phyloP scores from a whole-genome alignment of 106 monocot genomes.

The Acorus calamus region DNA sequence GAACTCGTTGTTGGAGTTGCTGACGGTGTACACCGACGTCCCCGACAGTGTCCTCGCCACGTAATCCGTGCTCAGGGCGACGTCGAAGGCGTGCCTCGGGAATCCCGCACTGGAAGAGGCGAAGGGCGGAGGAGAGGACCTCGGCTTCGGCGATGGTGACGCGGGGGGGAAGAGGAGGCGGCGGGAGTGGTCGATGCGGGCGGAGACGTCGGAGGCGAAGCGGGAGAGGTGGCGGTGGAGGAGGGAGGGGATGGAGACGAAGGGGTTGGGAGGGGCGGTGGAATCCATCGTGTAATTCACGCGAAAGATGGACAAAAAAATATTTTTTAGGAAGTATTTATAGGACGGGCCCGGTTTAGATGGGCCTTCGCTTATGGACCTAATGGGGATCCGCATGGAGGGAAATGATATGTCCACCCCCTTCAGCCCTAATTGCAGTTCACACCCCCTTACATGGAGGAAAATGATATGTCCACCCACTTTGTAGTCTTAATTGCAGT shows the following conservation, averaged over 20 bases:
- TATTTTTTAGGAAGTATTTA: too few relatives aligned
- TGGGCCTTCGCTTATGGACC: too few relatives aligned
- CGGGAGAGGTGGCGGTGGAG: slow-evolving; percentile 50
- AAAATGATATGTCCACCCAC: too few relatives aligned
- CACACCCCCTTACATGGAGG: too few relatives aligned
- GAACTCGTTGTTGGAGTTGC: slow-evolving; percentile 95
- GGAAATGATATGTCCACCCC: too few relatives aligned
- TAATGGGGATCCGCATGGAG: too few relatives aligned
- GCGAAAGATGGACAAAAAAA: too few relatives aligned
- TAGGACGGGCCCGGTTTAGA: too few relatives aligned
- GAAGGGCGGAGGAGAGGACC: background rate
- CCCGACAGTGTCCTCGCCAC: slow-evolving; percentile 69
- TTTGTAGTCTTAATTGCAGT: too few relatives aligned
- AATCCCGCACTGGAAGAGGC: slow-evolving; percentile 11
- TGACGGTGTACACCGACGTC: slow-evolving; percentile 85
- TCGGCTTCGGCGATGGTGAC: slow-evolving; percentile 5
- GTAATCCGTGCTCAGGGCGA: slow-evolving; percentile 57
- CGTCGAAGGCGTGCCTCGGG: slow-evolving; percentile 36
- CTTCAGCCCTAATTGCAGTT: too few relatives aligned
- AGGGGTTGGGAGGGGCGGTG: slow-evolving; percentile 20
- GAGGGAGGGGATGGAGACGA: slow-evolving; percentile 30
- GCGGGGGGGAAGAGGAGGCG: slow-evolving; percentile 17
- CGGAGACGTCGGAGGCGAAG: slow-evolving; percentile 26
- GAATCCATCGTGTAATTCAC: slow-evolving; percentile 13
- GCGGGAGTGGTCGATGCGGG: slow-evolving; percentile 16